Conservation (phyloP, 2,329 filamentous ascomycete species). For the Cadophora sp. region DNA sequence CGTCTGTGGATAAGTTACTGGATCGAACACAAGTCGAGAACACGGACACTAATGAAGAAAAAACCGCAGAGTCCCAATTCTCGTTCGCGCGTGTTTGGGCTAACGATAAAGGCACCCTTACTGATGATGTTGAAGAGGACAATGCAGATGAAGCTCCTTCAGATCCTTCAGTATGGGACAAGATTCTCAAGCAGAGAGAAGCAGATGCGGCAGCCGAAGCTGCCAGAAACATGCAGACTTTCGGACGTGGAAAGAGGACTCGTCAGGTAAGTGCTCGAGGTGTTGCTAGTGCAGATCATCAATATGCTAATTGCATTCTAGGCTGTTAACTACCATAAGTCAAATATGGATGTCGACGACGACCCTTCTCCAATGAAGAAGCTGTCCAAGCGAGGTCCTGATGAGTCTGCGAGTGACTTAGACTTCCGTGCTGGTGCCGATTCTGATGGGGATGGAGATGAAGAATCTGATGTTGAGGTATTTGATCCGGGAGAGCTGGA, state of each 20-base stretch:
- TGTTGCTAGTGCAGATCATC: not conserved
- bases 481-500: slow-evolving; percentile 32
- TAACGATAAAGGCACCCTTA: slow-evolving; percentile 74
- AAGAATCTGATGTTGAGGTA: slow-evolving; percentile 33
- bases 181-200: slow-evolving; percentile 84
- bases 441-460: slow-evolving; percentile 40
- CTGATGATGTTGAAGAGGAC: slow-evolving; percentile 63
- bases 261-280: slow-evolving; percentile 38
- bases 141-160: slow-evolving; percentile 60
- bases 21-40: slow-evolving; percentile 84
- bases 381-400: slow-evolving; percentile 18
- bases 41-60: slow-evolving; percentile 67
- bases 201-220: slow-evolving; percentile 77
- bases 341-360: slow-evolving; percentile 29
- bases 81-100: slow-evolving; percentile 92
- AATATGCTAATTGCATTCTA: slow-evolving; percentile 8
- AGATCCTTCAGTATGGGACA: slow-evolving; percentile 83
- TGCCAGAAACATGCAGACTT: slow-evolving; percentile 70
- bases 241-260: slow-evolving; percentile 81
- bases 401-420: slow-evolving; percentile 38
- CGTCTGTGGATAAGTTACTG: slow-evolving; percentile 87
- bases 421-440: slow-evolving; percentile 44
- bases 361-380: slow-evolving; percentile 29
- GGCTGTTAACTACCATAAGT: slow-evolving; percentile 34
- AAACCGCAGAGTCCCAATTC: slow-evolving; percentile 78